Evolutionary conservation across 2,329 filamentous ascomycete species (phyloP).

Genomic region (Sarocladium strictum): DNA sequence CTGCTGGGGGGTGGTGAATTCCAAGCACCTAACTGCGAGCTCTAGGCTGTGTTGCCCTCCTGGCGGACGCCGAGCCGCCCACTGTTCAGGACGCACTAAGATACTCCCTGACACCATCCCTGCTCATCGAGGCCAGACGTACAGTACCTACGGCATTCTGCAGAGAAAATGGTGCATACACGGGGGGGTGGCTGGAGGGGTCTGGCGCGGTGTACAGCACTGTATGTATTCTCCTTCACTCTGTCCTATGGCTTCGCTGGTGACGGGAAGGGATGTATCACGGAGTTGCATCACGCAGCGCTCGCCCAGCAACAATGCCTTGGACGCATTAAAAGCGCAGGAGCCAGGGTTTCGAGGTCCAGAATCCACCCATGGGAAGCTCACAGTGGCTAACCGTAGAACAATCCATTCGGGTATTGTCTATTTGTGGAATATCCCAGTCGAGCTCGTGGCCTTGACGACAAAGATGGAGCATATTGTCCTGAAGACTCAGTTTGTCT

Average conservation of each 20-base stretch:
- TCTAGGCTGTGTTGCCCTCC: not conserved
- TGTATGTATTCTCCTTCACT: not conserved
- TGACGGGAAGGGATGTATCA: not conserved
- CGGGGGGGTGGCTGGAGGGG: not conserved
- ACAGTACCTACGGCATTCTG: too few species aligned
- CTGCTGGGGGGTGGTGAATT: not conserved
- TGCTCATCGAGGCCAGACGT: not conserved
- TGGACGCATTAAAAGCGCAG: not conserved
- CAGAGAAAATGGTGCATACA: not conserved
- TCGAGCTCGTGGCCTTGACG: not conserved
- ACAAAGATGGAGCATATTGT: not conserved
- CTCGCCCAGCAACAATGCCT: not conserved
- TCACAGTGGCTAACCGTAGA: not conserved
- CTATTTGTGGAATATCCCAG: not conserved
- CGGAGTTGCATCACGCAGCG: not conserved
- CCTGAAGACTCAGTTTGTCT: not conserved
- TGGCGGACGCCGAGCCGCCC: not conserved
- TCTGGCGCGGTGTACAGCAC: not conserved
- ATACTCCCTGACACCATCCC: conserved; percentile 7
- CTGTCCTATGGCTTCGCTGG: not conserved
- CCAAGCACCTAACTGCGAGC: not conserved
- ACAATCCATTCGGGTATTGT: not conserved
- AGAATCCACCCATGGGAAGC: not conserved
- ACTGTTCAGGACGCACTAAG: conserved; percentile 7
- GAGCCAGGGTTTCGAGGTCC: not conserved